Evolutionary conservation across 176 grass and related monocot genomes (phyloP).

Genomic region (Saccharum officinarum): DNA sequence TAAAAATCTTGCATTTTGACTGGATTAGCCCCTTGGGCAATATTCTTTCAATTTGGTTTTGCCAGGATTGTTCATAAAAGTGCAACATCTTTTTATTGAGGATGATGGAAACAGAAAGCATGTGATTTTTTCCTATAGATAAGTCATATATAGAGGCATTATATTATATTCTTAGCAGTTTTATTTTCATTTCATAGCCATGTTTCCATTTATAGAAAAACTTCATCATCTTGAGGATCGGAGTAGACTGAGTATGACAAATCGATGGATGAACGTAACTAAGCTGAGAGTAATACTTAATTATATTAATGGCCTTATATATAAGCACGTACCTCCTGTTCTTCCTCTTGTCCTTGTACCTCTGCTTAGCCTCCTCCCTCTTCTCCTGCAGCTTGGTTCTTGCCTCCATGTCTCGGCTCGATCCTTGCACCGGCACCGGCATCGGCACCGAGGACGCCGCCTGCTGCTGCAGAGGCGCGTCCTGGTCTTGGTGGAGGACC

Average conservation of each 20-base stretch:
- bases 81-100: background rate
- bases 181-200: background rate
- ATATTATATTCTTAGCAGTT: too few relatives aligned
- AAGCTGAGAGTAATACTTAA: background rate
- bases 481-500: conserved; percentile 13
- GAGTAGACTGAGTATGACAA: background rate
- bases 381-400: conserved; percentile 8
- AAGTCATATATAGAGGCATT: too few relatives aligned
- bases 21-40: background rate
- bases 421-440: background rate
- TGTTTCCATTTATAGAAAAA: background rate
- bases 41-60: background rate
- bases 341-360: conserved; percentile 48
- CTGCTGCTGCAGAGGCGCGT: background rate
- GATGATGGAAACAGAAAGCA: background rate
- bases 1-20: background rate
- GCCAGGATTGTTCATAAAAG: too few relatives aligned
- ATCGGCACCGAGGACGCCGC: background rate
- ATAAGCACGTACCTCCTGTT: conserved; percentile 29
- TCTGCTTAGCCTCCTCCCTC: conserved; percentile 34
- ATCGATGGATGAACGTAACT: background rate
- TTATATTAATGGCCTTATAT: background rate
- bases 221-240: background rate
- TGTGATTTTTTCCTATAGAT: too few relatives aligned
- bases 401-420: background rate